Conservation (phyloP, 2,329 filamentous ascomycete genomes). For the Blastomyces emzantsi region DNA sequence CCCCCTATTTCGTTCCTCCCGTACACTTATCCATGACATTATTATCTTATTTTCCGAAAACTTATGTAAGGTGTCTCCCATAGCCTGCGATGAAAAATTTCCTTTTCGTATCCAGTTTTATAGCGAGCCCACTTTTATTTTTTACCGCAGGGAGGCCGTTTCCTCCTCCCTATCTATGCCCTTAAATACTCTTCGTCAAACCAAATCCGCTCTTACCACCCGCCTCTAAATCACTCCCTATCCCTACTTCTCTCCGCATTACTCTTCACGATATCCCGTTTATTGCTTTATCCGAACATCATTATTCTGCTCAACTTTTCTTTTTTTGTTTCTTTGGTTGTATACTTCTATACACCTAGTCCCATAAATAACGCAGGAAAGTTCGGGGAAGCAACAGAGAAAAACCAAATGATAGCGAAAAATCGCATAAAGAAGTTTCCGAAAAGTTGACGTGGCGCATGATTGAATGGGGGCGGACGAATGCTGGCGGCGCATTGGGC, state of each 20-base stretch:
- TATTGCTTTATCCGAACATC: neutral
- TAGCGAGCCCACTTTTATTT: neutral
- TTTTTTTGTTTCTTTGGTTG: neutral
- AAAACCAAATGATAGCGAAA: neutral
- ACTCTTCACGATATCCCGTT: neutral
- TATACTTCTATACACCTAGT: neutral
- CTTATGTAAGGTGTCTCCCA: neutral
- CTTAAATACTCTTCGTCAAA: neutral
- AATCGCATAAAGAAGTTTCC: too few species aligned
- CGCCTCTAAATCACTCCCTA: too few species aligned
- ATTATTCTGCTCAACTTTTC: neutral
- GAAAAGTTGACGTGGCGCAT: too few species aligned
- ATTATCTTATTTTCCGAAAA: neutral
- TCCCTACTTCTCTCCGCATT: neutral
- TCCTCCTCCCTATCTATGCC: neutral
- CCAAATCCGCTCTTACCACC: neutral
- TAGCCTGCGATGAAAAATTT: neutral
- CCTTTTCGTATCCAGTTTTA: neutral
- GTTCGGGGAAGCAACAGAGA: neutral
- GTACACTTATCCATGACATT: neutral
- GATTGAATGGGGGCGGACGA: too few species aligned
- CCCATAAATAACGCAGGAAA: neutral
- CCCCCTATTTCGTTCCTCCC: neutral
- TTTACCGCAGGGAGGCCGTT: neutral
- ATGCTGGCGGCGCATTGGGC: too few species aligned